phyloP scores from a whole-genome alignment of 208 protist species.

The Leptomonas pyrrhocoris region DNA sequence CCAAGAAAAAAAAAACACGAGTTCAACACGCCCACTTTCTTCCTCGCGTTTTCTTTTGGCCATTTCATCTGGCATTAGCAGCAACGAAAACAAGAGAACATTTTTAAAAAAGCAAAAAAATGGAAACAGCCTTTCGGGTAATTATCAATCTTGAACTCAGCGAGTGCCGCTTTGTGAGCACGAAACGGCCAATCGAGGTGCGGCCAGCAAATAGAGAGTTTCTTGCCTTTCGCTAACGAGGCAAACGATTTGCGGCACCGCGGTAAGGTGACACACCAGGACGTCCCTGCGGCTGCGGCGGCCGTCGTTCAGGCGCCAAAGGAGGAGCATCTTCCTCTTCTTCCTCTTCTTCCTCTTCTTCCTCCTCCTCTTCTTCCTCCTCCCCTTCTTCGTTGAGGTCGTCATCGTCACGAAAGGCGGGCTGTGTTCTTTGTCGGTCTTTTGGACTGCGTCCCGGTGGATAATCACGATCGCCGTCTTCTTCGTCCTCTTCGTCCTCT shows the following conservation, averaged over 20 bases:
- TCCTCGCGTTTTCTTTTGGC: neutral
- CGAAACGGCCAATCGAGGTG: too few relatives aligned
- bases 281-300: neutral
- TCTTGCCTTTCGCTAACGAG: neutral
- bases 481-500: slow-evolving; percentile 14
- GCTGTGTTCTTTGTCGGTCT: neutral
- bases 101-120: too few relatives aligned
- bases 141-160: too few relatives aligned
- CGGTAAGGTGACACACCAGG: neutral
- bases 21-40: neutral
- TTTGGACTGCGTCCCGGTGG: neutral
- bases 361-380: slow-evolving; percentile 34
- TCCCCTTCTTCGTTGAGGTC: slow-evolving; percentile 15
- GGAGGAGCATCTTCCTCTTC: slow-evolving; percentile 16
- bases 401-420: slow-evolving; percentile 1
- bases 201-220: too few relatives aligned
- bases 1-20: neutral
- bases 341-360: slow-evolving; percentile 31
- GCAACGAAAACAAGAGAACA: too few relatives aligned
- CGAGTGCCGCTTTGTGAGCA: too few relatives aligned
- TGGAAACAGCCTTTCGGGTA: too few relatives aligned
- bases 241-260: slow-evolving; percentile 4
- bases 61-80: too few relatives aligned
- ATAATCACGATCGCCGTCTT: slow-evolving; percentile 19
- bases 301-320: neutral